These are phyloP conservation scores for Leucosporidium yakuticum DNA, from an alignment of 768 basidiomycete genomes.

Conservation along the genomic window DNA sequence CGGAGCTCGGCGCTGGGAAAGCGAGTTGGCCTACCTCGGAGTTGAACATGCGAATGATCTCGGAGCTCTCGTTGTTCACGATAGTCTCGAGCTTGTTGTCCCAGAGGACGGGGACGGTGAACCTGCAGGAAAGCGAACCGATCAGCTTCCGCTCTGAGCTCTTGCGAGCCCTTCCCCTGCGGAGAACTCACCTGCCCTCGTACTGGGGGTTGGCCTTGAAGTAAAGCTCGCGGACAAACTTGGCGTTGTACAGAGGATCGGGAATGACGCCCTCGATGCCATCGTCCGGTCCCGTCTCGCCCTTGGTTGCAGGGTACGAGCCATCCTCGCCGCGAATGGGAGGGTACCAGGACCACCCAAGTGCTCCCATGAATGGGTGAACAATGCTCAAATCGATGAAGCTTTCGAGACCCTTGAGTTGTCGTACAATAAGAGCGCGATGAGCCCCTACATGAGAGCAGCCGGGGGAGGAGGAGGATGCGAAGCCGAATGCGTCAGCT, in stretches of 20 bases:
- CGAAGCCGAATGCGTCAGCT: too few relatives aligned
- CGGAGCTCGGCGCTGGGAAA: not conserved
- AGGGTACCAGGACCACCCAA: conserved; percentile 31
- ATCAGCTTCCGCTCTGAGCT: too few relatives aligned
- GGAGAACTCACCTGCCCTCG: conserved; percentile 45
- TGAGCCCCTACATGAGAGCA: conserved; percentile 55
- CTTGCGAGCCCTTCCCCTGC: too few relatives aligned
- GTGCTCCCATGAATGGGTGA: conserved; percentile 75
- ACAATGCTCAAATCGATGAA: conserved; percentile 74
- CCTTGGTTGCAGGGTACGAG: conserved; percentile 18
- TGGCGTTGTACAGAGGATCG: conserved; percentile 32
- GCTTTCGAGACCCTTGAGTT: conserved; percentile 85
- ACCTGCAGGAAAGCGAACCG: conserved; percentile 43
- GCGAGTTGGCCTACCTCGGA: conserved; percentile 30
- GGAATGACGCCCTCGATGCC: conserved; percentile 55
- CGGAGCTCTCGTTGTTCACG: conserved; percentile 74
- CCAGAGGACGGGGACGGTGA: conserved; percentile 87
- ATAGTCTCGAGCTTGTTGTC: conserved; percentile 72
- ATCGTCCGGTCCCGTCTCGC: conserved; percentile 57
- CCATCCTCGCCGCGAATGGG: conserved; percentile 32
- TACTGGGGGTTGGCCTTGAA: conserved; percentile 67
- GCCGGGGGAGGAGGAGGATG: too few relatives aligned
- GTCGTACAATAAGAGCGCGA: conserved; percentile 75
- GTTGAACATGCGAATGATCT: conserved; percentile 86
- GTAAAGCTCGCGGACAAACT: conserved; percentile 81